These are phyloP conservation scores for Emmonsiellopsis sp. DNA, from an alignment of 2,329 filamentous ascomycete species.

Conservation along the genomic window DNA sequence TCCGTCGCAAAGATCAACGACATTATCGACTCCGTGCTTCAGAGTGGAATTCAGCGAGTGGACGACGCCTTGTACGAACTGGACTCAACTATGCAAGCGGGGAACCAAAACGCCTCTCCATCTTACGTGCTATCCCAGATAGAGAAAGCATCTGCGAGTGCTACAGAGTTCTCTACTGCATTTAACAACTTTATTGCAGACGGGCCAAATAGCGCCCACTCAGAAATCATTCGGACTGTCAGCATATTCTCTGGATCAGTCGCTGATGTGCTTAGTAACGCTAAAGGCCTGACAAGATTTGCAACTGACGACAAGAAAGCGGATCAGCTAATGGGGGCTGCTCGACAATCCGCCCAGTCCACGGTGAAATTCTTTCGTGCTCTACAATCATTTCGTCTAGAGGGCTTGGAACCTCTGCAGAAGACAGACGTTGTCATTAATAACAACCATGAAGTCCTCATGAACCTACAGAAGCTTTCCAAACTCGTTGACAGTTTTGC, in stretches of 20 bases:
- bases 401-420: conserved; percentile 79
- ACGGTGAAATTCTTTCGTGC: conserved; percentile 93
- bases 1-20: conserved; percentile 92
- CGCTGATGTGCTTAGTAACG: conserved; percentile 89
- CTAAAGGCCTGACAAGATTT: conserved; percentile 86
- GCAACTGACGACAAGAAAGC: conserved; percentile 93
- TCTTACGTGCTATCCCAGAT: conserved; percentile 93
- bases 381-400: conserved; percentile 85
- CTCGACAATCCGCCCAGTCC: conserved; percentile 73
- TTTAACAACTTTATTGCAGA: conserved; percentile 99
- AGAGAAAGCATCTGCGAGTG: conserved; percentile 87
- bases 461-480: conserved; percentile 85
- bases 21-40: conserved; percentile 92
- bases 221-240: conserved; percentile 86
- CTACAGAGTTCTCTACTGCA: conserved; percentile 93
- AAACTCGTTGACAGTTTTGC: conserved; percentile 89
- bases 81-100: conserved; percentile 95
- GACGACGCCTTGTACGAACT: conserved; percentile 96
- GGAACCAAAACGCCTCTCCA: conserved; percentile 94
- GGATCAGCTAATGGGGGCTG: conserved; percentile 73
- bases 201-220: conserved; percentile 79
- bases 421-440: conserved; percentile 97
- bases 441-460: conserved; percentile 91
- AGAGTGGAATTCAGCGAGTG: conserved; percentile 84
- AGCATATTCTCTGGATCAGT: conserved; percentile 84